Conservation (phyloP, 768 basidiomycete species). For the Tylopilus felleus region DNA sequence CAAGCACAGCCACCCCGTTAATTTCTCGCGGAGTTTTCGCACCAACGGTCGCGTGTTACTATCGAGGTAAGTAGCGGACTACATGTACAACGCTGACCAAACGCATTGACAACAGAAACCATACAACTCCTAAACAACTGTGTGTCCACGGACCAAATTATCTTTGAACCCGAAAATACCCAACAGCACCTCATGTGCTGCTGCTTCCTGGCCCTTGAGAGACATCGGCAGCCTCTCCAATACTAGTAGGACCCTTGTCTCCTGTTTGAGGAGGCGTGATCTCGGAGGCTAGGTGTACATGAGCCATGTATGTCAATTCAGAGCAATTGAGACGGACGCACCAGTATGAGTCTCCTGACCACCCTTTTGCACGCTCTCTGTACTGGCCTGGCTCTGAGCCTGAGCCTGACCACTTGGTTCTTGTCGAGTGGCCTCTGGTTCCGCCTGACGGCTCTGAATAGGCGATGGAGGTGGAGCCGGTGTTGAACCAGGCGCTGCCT, state of each 20-base stretch:
- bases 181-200: background rate
- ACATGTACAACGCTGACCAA: too few species aligned
- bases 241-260: background rate
- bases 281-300: background rate
- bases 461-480: background rate
- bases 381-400: background rate
- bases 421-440: background rate
- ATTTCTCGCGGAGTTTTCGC: too few species aligned
- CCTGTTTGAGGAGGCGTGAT: background rate
- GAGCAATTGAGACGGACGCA: background rate
- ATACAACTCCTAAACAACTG: too few species aligned
- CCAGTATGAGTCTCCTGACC: background rate
- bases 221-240: background rate
- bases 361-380: background rate
- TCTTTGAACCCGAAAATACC: background rate
- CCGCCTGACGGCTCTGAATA: background rate
- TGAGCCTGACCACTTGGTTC: background rate
- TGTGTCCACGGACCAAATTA: background rate
- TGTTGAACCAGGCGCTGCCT: background rate
- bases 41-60: too few species aligned
- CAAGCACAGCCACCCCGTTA: too few species aligned
- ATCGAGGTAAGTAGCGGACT: too few species aligned
- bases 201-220: slow-evolving; percentile 6
- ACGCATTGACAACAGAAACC: too few species aligned
- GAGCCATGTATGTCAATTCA: background rate